Percentiles rank a stretch among this genome's conserved stretches.
phyloP scores from a whole-genome alignment of 805 yeast genomes.

The Schwanniomyces polymorphus region DNA sequence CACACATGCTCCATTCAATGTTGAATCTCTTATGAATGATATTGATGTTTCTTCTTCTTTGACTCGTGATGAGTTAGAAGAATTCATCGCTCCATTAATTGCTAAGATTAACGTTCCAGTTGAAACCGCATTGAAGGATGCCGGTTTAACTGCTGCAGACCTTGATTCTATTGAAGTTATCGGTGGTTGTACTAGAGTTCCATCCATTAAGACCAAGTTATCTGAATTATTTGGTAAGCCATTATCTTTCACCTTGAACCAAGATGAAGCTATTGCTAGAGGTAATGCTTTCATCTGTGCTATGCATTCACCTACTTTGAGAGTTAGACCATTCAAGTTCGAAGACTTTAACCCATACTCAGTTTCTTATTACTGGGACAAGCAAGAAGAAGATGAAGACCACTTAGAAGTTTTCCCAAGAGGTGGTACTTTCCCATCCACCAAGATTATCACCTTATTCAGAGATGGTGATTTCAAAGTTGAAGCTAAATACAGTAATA shows the following conservation, averaged over 20 bases:
- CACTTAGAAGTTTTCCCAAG: constrained; percentile 96
- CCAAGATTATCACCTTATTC: constrained; percentile 92
- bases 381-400: constrained; percentile 86
- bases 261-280: constrained; percentile 98
- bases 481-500: constrained; percentile 82
- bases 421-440: constrained; percentile 90
- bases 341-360: constrained; percentile 92
- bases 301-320: constrained; percentile 96
- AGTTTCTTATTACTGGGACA: constrained; percentile 93
- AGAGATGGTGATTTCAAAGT: constrained; percentile 86
- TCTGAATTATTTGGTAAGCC: constrained; percentile 79
- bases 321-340: constrained; percentile 98
- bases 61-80: constrained; percentile 91
- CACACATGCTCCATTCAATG: constrained; percentile 87
- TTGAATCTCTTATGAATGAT: constrained; percentile 97
- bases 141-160: constrained; percentile 70
- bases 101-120: constrained; percentile 76
- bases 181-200: constrained; percentile 99
- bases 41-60: constrained; percentile 89
- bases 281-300: constrained; percentile 99
- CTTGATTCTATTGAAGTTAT: constrained; percentile 90
- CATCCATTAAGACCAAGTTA: constrained; percentile 81
- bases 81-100: constrained; percentile 78
- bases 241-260: constrained; percentile 93
- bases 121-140: constrained; percentile 76